phyloP scores from a whole-genome alignment of 495 filamentous ascomycete species.

The Choiromyces venosus region DNA sequence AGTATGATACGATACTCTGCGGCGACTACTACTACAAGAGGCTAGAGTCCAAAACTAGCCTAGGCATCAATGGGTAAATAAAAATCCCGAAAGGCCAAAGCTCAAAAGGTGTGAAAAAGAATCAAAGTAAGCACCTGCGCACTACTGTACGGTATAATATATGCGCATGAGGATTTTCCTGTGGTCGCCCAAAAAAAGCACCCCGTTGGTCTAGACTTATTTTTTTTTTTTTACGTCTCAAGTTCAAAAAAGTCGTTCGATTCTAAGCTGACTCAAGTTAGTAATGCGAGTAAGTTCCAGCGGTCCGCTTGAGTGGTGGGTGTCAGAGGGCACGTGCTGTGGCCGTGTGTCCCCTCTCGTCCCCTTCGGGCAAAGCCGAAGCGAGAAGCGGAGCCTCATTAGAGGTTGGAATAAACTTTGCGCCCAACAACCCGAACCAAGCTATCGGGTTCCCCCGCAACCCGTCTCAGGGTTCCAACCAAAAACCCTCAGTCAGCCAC shows the following conservation, averaged over 20 bases:
- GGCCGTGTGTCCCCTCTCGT: background rate
- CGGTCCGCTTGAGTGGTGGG: background rate
- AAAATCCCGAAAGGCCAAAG: background rate
- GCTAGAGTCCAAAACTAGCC: background rate
- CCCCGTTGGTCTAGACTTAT: background rate
- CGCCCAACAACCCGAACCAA: slow-evolving; percentile 25
- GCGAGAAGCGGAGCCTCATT: slow-evolving; percentile 23
- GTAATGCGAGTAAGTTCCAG: background rate
- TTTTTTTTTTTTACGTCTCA: background rate
- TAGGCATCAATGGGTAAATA: background rate
- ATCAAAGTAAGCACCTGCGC: background rate
- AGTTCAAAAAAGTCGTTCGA: background rate
- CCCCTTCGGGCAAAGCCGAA: slow-evolving; percentile 7
- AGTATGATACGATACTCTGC: background rate
- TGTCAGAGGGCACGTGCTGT: background rate
- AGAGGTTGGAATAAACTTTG: slow-evolving; percentile 40
- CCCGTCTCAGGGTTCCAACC: slow-evolving; percentile 1
- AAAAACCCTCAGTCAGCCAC: slow-evolving; percentile 35
- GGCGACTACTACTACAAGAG: background rate
- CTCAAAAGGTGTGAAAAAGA: background rate
- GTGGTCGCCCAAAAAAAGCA: background rate
- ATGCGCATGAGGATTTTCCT: background rate
- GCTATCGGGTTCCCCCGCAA: slow-evolving; percentile 24
- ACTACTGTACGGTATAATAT: background rate
- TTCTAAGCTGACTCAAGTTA: background rate